Percentiles rank a stretch among this genome's conserved stretches.
These are phyloP conservation scores for Paecilomyces niveus DNA, from an alignment of 2,329 filamentous ascomycete genomes.

Conservation along the genomic window DNA sequence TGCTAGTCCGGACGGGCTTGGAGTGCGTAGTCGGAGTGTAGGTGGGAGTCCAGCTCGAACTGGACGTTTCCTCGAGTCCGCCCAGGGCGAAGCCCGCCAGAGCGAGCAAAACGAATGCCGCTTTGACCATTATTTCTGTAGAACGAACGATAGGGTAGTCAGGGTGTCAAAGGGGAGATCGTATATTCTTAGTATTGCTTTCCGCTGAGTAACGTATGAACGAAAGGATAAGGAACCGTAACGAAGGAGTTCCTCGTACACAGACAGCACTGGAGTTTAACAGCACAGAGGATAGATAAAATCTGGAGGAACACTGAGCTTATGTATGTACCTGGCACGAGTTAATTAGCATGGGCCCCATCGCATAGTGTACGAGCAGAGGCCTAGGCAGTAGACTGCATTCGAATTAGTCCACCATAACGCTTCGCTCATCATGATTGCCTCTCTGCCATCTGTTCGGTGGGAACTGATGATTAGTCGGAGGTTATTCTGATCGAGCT, in stretches of 20 bases:
- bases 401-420: not conserved
- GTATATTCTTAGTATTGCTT: not conserved
- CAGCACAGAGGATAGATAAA: conserved; percentile 9
- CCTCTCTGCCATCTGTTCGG: not conserved
- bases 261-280: conserved; percentile 8
- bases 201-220: conserved; percentile 5
- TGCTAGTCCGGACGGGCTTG: not conserved
- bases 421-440: not conserved
- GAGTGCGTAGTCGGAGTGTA: not conserved
- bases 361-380: not conserved
- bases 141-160: conserved; percentile 8
- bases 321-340: conserved; percentile 1
- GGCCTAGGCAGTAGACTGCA: not conserved
- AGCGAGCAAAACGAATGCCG: conserved; percentile 11
- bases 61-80: conserved; percentile 4
- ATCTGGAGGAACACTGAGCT: not conserved
- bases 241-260: conserved; percentile 36
- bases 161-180: not conserved
- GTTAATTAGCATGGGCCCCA: not conserved
- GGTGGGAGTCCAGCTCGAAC: not conserved
- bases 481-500: not conserved
- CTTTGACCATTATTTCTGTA: conserved; percentile 5
- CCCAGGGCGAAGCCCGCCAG: conserved; percentile 12
- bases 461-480: not conserved
- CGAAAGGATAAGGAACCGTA: conserved; percentile 36